Evolutionary conservation across 2,329 filamentous ascomycete genomes (phyloP), one percentile per base, ranked within the genome.

Genomic region (Exophiala lecanii-corni): DNA sequence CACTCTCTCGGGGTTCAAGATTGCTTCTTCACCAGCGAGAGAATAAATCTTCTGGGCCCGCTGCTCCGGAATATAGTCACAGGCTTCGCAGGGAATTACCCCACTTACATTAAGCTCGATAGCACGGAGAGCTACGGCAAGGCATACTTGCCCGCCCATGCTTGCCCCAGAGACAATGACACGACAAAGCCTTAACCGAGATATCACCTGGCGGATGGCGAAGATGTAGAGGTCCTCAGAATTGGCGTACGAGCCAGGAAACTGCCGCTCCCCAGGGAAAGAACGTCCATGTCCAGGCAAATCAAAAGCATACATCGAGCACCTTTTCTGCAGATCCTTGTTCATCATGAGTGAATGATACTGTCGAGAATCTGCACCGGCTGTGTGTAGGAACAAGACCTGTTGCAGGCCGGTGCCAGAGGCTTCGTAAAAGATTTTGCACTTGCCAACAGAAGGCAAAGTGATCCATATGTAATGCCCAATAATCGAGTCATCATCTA

Each of bases 361-460:
- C 31, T 53, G 50, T 5, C 47, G 13, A 3, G 47, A 47, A 34
- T 53, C 50, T 7, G 47, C 41, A 15, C 47, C 50, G 2, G 50
- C 47, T 7, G 50, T 53, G 28, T 53, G 50, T 2, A 53, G 44
- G 37, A 53, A 53, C 12, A 53, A 41, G 9, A 53, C 25, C 4
- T 23, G 19, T 20, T 53, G 43, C 23, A 21, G 21, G 20, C 50
- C 47, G 12, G 21, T 18, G 16, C 50, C 50, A 2, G 50, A 45
- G 19, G 21, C 23, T 18, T 53, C 50, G 36, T 53, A 53, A 34
- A 53, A 53, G 30, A 53, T 42, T 41, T 53, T 53, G 37, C 47
- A 46, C 25, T 50, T 47, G n/a, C 47, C 50, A 5, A 50, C 17
- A 9, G 31, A 31, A 2, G 47, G 6, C 3, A 50, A 32, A 6